Evolutionary conservation across 1,139 yeast species (phyloP).

Genomic region (Geotrichum armillariae): DNA sequence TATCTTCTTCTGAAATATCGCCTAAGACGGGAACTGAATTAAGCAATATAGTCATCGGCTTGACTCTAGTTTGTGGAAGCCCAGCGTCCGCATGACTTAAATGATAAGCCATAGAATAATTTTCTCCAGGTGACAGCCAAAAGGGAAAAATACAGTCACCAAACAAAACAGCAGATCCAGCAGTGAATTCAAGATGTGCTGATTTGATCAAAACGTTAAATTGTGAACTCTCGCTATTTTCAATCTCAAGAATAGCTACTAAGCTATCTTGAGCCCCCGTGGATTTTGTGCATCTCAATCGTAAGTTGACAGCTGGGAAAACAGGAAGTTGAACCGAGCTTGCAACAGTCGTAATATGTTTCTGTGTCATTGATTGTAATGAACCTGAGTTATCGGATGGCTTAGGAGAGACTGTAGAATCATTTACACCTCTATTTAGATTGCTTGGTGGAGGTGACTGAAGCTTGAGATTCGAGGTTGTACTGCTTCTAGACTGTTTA

Average conservation of each 20-base stretch:
- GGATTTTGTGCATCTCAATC: constrained; percentile 57
- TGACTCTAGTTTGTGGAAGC: constrained; percentile 24
- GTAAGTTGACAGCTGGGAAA: constrained; percentile 52
- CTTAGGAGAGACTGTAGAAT: constrained; percentile 1
- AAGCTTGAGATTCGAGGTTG: constrained; percentile 10
- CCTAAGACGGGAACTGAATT: constrained; percentile 33
- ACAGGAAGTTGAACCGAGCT: constrained; percentile 40
- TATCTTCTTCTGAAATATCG: constrained; percentile 16
- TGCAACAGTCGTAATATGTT: constrained; percentile 13
- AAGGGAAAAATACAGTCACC: constrained; percentile 37
- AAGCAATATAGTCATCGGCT: constrained; percentile 31
- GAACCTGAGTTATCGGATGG: background rate
- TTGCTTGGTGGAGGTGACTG: constrained; percentile 15
- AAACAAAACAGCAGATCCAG: constrained; percentile 45
- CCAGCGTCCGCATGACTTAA: constrained; percentile 32
- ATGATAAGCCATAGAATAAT: constrained; percentile 36
- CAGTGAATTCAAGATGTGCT: constrained; percentile 46
- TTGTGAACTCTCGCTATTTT: constrained; percentile 45
- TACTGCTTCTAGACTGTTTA: constrained; percentile 15
- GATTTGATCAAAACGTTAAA: constrained; percentile 35
- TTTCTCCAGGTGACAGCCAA: constrained; percentile 35
- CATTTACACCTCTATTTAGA: too few species aligned
- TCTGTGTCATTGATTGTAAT: background rate
- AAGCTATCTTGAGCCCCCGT: constrained; percentile 55
- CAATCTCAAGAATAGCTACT: constrained; percentile 57